Evolutionary conservation across 768 basidiomycete genomes (phyloP).

Genomic region (Psilocybe sp.): DNA sequence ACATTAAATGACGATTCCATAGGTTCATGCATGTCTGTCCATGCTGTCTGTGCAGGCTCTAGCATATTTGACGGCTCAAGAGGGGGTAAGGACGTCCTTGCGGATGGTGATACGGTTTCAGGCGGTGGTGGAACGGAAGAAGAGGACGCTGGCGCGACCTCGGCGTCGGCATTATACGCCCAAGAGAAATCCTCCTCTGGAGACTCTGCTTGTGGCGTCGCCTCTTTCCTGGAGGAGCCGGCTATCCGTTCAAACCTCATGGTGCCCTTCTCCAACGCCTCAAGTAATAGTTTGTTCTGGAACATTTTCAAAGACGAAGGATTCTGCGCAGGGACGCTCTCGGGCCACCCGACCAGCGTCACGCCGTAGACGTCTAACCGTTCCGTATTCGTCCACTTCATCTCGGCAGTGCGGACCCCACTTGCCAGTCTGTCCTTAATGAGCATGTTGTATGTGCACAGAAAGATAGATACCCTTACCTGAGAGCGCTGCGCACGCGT

Average conservation of each 20-base stretch:
- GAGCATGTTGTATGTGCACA: constrained; percentile 2
- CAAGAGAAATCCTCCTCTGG: constrained; percentile 38
- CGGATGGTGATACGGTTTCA: neutral
- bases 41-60: constrained; percentile 5
- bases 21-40: constrained; percentile 9
- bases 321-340: constrained; percentile 54
- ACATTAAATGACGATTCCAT: constrained; percentile 12
- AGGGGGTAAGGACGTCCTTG: neutral
- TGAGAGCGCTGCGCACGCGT: constrained; percentile 48
- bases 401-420: constrained; percentile 64
- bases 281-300: constrained; percentile 54
- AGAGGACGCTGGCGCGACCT: constrained; percentile 8
- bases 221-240: constrained; percentile 2
- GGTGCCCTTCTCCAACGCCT: constrained; percentile 44
- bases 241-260: constrained; percentile 43
- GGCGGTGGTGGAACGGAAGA: constrained; percentile 1
- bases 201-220: constrained; percentile 9
- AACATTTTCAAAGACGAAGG: constrained; percentile 54
- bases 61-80: constrained; percentile 3
- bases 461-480: constrained; percentile 35
- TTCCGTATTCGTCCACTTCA: constrained; percentile 74
- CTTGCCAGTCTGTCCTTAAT: constrained; percentile 41
- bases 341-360: constrained; percentile 62
- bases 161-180: constrained; percentile 38
- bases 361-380: constrained; percentile 56